Percentiles rank a stretch among this genome's conserved stretches.
phyloP scores from a whole-genome alignment of 192 early-diverging fungal species.

The Podila epigama region DNA sequence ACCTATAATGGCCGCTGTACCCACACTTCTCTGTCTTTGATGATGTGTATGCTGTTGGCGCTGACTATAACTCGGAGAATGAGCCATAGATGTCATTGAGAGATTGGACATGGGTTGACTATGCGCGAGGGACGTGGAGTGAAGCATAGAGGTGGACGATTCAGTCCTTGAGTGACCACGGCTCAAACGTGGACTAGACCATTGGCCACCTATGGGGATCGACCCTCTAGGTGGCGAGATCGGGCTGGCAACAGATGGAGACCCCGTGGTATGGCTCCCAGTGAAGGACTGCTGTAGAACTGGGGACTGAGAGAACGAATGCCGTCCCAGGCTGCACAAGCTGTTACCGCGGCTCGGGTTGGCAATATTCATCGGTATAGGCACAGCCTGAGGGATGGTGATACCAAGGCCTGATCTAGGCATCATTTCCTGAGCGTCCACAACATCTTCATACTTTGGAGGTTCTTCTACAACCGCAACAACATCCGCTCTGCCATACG shows the following conservation, averaged over 20 bases:
- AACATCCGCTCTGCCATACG: conserved; percentile 10
- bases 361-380: conserved; percentile 15
- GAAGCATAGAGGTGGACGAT: conserved; percentile 14
- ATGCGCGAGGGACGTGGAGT: conserved; percentile 18
- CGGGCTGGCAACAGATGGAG: conserved; percentile 3
- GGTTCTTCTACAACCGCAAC: background rate
- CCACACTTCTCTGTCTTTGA: conserved; percentile 27
- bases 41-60: conserved; percentile 1
- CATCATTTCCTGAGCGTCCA: background rate
- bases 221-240: background rate
- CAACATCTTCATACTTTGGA: conserved; percentile 45
- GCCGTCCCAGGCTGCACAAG: background rate
- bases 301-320: conserved; percentile 14
- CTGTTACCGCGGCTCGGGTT: background rate
- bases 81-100: background rate
- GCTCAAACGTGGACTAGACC: conserved; percentile 13
- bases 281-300: conserved; percentile 5
- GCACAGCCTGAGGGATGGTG: conserved; percentile 17
- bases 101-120: conserved; percentile 2
- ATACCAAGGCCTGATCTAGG: conserved; percentile 12
- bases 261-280: conserved; percentile 3
- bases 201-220: conserved; percentile 1
- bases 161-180: conserved; percentile 5
- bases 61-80: conserved; percentile 2
- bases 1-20: conserved; percentile 31